Evolutionary conservation across 1,284 basidiomycete species (phyloP), one percentile per base, ranked within the genome.

Genomic region (Moniliophthora roreri): DNA sequence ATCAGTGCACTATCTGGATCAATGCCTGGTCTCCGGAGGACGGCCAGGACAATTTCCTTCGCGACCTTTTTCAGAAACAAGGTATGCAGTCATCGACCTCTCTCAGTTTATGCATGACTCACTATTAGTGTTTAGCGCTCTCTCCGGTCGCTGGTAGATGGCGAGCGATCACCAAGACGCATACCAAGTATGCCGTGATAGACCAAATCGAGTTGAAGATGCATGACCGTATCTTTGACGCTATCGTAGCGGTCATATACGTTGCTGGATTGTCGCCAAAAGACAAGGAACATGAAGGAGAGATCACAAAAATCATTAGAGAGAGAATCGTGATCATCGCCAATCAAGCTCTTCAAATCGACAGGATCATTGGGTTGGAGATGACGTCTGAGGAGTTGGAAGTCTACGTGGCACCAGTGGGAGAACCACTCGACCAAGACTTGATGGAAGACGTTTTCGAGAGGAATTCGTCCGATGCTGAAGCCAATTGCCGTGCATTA

Each of bases 131-230:
- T 16, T 26, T 37, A 50, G 39, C 28, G 4, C 46, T 16, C 13
- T 20, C 42, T 26, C n/a, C 45, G 4, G 21, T 51, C 11, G 37
- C 49, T 2, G 45, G 50, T n/a, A 51, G 41, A 13, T 55, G 53
- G 53, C 44, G 53, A 13, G 32, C 49, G 1, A 16, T 55, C 13
- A 55, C 53, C 9, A 50, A 42, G 37, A 38, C 44, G 11, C 28
- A 48, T 21, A 48, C 37, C n/a, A 55, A 55, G 48, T 50, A 38
- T 50, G 24, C 9, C 3, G 36, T 20, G 24, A 37, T 23, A 23
- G 36, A 38, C 37, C 20, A 28, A n/a, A 6, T 40, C 16, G 41
- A 23, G 13, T 11, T 10, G 23, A 39, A 16, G 3, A 24, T 18
- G 1, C 24, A 11, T 10, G 21, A 41, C 8, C 3, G 10, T 26